Evolutionary conservation across 768 basidiomycete species (phyloP), one percentile per base, ranked within the genome.

Genomic region (Mycena floridula): DNA sequence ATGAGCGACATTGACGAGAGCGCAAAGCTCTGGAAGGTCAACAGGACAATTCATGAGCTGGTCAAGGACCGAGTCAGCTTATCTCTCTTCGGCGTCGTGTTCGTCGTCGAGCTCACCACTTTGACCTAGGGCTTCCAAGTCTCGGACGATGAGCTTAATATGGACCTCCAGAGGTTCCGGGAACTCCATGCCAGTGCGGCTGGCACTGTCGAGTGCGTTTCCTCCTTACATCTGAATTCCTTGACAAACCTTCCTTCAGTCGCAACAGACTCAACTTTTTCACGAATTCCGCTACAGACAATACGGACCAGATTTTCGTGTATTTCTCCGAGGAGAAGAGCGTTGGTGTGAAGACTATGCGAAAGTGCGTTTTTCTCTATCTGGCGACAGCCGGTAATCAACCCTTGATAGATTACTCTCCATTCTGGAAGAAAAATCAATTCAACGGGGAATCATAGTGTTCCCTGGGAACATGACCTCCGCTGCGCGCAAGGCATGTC

Each of bases 381-480:
- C 15, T 40, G 44, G 21, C 26, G 40, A 38, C 27, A 18, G 3
- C 37, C 26, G 20, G 24, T 22, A 24, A 41, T 24, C 24, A 40
- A 50, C 25, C 40, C 43, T 25, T 36, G 42, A n/a, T 59, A 97
- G 95, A 61, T 70, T 99, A 53, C 77, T 98, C 43, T 73, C 74
- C 48, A 91, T 95, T 53, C 73, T 99, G 43, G 94, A 98, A 61
- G 89, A 92, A 62, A 90, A 94, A 65, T 75, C 76, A 47, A 96
- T 96, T 40, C 79, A 83, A 56, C 77, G 85, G 52, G 96, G 95
- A 5, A 84, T 99, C 58, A 89, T 99, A 52, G 89, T 99, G 50
- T 98, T 93, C 67, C 85, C 92, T 6, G 89, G 88, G 39, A 92
- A 84, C 55, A 94, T 99, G 89, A 97, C 96, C 8, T 89, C 95